These are phyloP conservation scores for Bacterosira constricta DNA, from an alignment of 108 stramenopile species.

Conservation along the genomic window DNA sequence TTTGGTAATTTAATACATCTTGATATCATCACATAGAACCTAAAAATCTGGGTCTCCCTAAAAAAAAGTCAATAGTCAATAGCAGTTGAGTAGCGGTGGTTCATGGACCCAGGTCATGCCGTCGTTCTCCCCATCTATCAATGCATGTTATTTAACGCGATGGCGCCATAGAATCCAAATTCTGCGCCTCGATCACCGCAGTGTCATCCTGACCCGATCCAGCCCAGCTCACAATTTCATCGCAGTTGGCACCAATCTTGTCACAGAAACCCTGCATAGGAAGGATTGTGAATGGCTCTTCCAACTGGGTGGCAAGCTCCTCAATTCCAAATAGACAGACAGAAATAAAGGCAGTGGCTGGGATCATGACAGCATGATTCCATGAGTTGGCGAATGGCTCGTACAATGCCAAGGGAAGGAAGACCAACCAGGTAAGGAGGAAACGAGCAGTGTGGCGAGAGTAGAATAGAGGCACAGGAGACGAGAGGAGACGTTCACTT, in stretches of 20 bases:
- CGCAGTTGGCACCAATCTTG: slow-evolving; percentile 54
- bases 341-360: slow-evolving; percentile 54
- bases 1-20: too few species aligned
- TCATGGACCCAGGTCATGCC: too few species aligned
- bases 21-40: too few species aligned
- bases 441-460: slow-evolving; percentile 74
- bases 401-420: slow-evolving; percentile 70
- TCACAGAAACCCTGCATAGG: slow-evolving; percentile 85
- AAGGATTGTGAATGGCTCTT: slow-evolving; percentile 84
- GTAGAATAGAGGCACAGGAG: slow-evolving; percentile 69
- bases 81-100: too few species aligned
- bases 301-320: slow-evolving; percentile 76
- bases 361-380: slow-evolving; percentile 77
- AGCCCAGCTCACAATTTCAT: slow-evolving; percentile 47
- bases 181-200: neutral
- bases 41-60: too few species aligned
- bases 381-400: slow-evolving; percentile 59
- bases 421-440: slow-evolving; percentile 61
- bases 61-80: too few species aligned
- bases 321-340: slow-evolving; percentile 78
- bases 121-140: too few species aligned
- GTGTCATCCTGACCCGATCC: slow-evolving; percentile 17
- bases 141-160: neutral
- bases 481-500: slow-evolving; percentile 55
- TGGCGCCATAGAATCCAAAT: neutral